Percentiles rank a stretch among this genome's conserved stretches.
phyloP scores from a whole-genome alignment of 805 yeast genomes.

The Metschnikowia noctiluminum region DNA sequence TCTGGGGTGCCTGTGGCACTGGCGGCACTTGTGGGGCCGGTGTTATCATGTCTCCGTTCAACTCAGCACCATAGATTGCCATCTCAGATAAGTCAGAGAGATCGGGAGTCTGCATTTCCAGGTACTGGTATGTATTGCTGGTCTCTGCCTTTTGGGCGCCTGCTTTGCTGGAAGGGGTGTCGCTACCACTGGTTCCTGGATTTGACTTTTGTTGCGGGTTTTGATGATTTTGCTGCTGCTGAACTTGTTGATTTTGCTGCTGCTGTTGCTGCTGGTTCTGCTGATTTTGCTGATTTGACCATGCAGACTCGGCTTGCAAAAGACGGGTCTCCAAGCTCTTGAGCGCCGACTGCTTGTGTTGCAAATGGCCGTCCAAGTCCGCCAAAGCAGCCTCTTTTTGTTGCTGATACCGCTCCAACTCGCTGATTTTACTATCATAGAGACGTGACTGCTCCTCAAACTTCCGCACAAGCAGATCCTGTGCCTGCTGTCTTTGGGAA shows the following conservation, averaged over 20 bases:
- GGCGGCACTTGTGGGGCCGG: too few relatives aligned
- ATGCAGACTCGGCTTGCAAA: conserved; percentile 1
- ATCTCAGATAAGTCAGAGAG: conserved; percentile 37
- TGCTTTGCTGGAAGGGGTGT: not conserved
- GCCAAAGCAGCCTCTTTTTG: conserved; percentile 9
- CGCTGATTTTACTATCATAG: conserved; percentile 14
- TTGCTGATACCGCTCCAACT: conserved; percentile 8
- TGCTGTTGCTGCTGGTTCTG: not conserved
- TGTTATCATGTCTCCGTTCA: conserved; percentile 19
- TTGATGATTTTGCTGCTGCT: too few relatives aligned
- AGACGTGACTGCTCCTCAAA: conserved; percentile 9
- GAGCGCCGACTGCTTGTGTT: conserved; percentile 7
- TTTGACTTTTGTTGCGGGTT: not conserved
- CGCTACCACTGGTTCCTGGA: not conserved
- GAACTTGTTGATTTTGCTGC: not conserved
- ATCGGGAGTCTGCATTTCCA: conserved; percentile 19
- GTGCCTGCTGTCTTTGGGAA: conserved; percentile 17
- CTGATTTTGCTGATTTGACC: not conserved
- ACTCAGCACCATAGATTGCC: conserved; percentile 34
- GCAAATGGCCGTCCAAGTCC: conserved; percentile 10
- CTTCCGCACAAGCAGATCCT: conserved; percentile 15
- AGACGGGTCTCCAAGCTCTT: conserved; percentile 3
- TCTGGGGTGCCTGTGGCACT: too few relatives aligned
- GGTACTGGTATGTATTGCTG: not conserved
- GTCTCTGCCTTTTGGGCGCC: not conserved